phyloP scores from a whole-genome alignment of 2,329 filamentous ascomycete species.

The Beauveria sp. region DNA sequence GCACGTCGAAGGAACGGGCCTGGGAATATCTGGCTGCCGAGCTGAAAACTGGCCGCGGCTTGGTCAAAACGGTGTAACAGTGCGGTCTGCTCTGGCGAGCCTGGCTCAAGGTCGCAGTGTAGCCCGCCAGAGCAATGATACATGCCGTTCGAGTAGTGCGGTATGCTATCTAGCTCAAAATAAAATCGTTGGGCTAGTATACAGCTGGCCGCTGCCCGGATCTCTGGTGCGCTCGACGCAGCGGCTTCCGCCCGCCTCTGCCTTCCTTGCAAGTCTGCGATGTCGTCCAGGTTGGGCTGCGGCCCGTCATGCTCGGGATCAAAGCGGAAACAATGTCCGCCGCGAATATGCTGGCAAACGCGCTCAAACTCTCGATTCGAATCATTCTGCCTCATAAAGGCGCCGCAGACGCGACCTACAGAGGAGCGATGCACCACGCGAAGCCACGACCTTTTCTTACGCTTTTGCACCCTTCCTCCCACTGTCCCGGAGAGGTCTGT shows the following conservation, averaged over 20 bases:
- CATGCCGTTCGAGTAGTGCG: not conserved
- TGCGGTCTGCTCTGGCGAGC: not conserved
- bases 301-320: not conserved
- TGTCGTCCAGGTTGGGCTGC: not conserved
- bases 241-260: not conserved
- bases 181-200: not conserved
- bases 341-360: not conserved
- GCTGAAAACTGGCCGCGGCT: not conserved
- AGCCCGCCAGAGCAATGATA: not conserved
- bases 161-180: not conserved
- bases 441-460: not conserved
- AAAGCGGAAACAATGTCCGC: not conserved
- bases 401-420: not conserved
- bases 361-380: not conserved
- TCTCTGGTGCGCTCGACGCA: not conserved
- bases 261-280: not conserved
- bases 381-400: not conserved
- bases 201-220: not conserved
- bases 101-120: not conserved
- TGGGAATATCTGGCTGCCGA: not conserved
- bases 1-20: not conserved
- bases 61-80: not conserved
- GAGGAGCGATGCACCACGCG: not conserved
- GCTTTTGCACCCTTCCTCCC: not conserved
- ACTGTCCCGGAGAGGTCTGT: not conserved